phyloP scores from a whole-genome alignment of 2,329 filamentous ascomycete species.

The Fusarium metavorans region DNA sequence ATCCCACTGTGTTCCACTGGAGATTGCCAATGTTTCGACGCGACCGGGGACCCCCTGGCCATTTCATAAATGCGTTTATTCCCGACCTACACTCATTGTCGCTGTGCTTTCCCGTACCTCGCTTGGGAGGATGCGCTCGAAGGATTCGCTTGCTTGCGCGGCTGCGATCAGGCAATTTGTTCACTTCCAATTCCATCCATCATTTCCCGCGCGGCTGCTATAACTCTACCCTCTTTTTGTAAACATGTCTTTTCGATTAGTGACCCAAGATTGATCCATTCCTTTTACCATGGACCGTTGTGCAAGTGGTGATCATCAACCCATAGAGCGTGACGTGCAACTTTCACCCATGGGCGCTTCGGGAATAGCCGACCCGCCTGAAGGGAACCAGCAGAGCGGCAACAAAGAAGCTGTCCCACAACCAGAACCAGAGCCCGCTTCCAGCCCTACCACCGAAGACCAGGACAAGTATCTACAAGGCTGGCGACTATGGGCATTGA shows the following conservation, averaged over 20 bases:
- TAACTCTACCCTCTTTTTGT: neutral
- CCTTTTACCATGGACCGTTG: neutral
- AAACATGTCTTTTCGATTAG: neutral
- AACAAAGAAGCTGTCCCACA: neutral
- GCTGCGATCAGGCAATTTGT: neutral
- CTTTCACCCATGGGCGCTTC: too few species aligned
- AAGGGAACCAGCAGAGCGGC: neutral
- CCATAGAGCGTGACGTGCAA: neutral
- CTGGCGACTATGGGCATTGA: neutral
- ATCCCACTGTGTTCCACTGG: neutral
- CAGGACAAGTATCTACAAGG: neutral
- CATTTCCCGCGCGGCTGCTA: neutral
- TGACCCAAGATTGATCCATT: neutral
- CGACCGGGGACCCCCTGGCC: neutral
- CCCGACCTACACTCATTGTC: neutral
- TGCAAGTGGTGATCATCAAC: neutral
- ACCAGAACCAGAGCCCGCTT: neutral
- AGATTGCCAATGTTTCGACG: neutral
- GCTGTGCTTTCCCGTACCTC: neutral
- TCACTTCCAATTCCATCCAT: neutral
- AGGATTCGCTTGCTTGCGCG: neutral
- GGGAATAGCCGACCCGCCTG: neutral
- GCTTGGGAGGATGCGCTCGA: neutral
- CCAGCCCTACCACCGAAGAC: neutral
- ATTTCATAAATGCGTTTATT: neutral